Conservation (phyloP, 371 early-diverging fungal species). For the Thermomucor indicae-seudaticae region DNA sequence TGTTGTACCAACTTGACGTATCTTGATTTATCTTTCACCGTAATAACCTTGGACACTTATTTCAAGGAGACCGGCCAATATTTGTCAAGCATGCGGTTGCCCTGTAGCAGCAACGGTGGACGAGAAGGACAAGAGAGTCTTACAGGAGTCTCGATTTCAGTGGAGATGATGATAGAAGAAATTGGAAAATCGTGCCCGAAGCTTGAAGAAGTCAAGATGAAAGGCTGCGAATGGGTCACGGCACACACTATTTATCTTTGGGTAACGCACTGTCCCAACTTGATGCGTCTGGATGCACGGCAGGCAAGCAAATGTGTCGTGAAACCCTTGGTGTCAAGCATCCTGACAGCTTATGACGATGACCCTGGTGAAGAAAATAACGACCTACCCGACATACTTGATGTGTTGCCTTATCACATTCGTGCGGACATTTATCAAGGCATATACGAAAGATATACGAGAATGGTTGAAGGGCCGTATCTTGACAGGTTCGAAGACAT, state of each 20-base stretch:
- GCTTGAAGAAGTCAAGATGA: conserved; percentile 41
- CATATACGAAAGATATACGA: not conserved
- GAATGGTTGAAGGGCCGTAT: not conserved
- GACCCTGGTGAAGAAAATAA: conserved; percentile 3
- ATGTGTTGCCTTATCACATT: not conserved
- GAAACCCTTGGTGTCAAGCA: conserved; percentile 14
- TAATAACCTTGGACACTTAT: conserved; percentile 41
- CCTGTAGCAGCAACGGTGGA: too few relatives aligned
- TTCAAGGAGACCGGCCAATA: conserved; percentile 61
- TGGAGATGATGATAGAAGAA: conserved; percentile 37
- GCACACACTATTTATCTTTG: conserved; percentile 44
- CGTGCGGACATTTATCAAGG: not conserved
- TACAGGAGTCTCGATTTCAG: conserved; percentile 45
- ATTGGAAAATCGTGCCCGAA: conserved; percentile 45
- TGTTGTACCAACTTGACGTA: conserved; percentile 42
- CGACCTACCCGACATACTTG: not conserved
- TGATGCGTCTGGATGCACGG: conserved; percentile 42
- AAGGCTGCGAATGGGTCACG: conserved; percentile 60
- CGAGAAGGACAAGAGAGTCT: conserved; percentile 49
- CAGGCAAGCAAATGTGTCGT: conserved; percentile 40
- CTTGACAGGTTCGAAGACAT: too few relatives aligned
- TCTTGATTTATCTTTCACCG: conserved; percentile 50
- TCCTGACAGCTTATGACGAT: not conserved
- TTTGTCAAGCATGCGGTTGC: conserved; percentile 48
- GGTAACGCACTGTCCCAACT: conserved; percentile 30